These are phyloP conservation scores for Colletotrichum tofieldiae DNA, from an alignment of 2,329 filamentous ascomycete genomes.

Conservation along the genomic window DNA sequence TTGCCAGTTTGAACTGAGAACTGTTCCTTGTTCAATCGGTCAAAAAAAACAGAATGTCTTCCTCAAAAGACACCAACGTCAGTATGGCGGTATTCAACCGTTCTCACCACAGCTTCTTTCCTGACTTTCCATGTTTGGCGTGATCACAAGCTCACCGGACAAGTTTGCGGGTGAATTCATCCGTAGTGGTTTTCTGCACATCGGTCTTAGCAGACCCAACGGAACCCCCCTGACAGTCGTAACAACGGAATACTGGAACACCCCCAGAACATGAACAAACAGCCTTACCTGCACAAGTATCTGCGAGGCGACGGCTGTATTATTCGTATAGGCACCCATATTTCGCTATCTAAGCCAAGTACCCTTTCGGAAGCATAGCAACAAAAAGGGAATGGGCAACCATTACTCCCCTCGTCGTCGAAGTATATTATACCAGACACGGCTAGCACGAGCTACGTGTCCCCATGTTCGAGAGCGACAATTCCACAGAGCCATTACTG, in stretches of 20 bases:
- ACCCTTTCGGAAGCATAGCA: neutral
- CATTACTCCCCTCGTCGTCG: neutral
- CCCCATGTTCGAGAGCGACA: neutral
- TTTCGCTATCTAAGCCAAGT: neutral
- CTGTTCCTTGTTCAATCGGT: neutral
- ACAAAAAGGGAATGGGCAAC: neutral
- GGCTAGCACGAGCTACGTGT: neutral
- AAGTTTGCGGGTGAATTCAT: neutral
- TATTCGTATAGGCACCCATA: neutral
- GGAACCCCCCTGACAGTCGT: neutral
- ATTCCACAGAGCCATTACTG: neutral
- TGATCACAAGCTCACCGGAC: neutral
- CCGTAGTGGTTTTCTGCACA: neutral
- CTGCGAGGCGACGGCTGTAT: neutral
- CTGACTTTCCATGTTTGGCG: neutral
- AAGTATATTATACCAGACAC: neutral
- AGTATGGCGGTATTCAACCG: no score
- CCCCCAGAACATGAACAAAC: neutral
- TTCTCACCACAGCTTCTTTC: no score
- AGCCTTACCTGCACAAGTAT: neutral
- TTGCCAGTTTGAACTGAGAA: neutral
- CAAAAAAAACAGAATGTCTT: neutral
- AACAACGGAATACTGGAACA: neutral
- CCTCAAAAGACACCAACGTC: neutral
- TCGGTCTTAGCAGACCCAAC: neutral